These are phyloP conservation scores for Endocalyx cinctus DNA, from an alignment of 2,329 filamentous ascomycete species.

Conservation along the genomic window DNA sequence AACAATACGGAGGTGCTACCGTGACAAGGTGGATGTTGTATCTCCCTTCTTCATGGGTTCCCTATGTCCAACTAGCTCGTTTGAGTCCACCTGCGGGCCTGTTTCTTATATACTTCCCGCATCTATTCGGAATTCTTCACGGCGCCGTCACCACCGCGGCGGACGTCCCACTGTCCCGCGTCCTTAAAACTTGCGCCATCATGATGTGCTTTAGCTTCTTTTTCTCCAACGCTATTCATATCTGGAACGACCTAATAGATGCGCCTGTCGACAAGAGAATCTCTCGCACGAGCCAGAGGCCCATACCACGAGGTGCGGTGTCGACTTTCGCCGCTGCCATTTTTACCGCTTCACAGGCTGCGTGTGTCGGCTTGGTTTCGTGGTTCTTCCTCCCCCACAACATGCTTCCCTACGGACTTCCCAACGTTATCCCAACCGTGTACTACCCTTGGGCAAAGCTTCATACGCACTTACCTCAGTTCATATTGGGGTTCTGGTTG, in stretches of 20 bases:
- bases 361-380: conserved; percentile 4
- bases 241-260: conserved; percentile 28
- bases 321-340: conserved; percentile 9
- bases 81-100: conserved; percentile 17
- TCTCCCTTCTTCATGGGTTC: conserved; percentile 16
- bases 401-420: conserved; percentile 7
- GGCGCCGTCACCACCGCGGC: conserved; percentile 2
- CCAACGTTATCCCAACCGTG: conserved; percentile 9
- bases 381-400: conserved; percentile 5
- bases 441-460: conserved; percentile 26
- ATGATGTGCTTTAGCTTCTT: conserved; percentile 15
- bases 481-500: conserved; percentile 23
- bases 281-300: conserved; percentile 16
- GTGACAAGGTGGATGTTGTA: too few relatives aligned
- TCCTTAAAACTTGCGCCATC: neutral
- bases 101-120: conserved; percentile 19
- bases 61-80: conserved; percentile 20
- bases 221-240: conserved; percentile 14
- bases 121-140: conserved; percentile 17
- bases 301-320: conserved; percentile 24
- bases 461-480: conserved; percentile 20
- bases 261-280: conserved; percentile 18
- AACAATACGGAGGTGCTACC: too few relatives aligned
- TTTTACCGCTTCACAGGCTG: conserved; percentile 16
- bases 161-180: neutral